Conservation (phyloP, 345 rosid species). For the Citrus sinensis region DNA sequence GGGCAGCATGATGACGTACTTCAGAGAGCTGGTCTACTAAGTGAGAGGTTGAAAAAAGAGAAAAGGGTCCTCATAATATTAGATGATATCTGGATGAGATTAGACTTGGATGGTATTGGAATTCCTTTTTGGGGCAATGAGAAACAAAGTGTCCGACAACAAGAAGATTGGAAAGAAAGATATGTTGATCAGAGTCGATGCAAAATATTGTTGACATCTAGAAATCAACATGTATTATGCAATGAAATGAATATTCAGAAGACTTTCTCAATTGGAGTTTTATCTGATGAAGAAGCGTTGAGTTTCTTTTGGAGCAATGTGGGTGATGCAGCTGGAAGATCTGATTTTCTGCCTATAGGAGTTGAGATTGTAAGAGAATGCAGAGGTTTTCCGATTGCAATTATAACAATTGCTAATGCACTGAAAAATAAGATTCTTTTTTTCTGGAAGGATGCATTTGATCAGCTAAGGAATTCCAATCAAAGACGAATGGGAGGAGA, state of each 20-base stretch:
- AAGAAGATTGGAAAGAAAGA: too few species aligned
- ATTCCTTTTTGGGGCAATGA: neutral
- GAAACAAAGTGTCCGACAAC: neutral
- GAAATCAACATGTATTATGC: neutral
- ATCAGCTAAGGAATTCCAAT: neutral
- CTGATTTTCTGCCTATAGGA: neutral
- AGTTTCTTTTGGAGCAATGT: conserved; percentile 1
- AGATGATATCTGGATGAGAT: neutral
- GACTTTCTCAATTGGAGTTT: neutral
- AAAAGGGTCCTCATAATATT: neutral
- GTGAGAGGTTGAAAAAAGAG: neutral
- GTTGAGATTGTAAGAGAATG: conserved; percentile 2
- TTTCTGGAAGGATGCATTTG: conserved; percentile 11
- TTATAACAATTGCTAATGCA: conserved; percentile 13
- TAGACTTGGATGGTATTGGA: neutral
- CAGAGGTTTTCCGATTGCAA: conserved; percentile 14
- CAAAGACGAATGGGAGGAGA: neutral
- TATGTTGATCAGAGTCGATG: conserved; percentile 3
- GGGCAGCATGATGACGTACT: neutral
- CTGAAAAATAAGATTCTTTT: neutral
- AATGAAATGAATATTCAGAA: conserved; percentile 10
- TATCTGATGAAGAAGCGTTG: conserved; percentile 12
- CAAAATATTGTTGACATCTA: conserved; percentile 27
- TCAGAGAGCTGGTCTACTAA: neutral
- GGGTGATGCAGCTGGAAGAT: neutral